A percentile compares a stretch with the other conserved stretches of the same genome.
Evolutionary conservation across 23 red algal genomes (phyloP).

Genomic region (Pyropia haitanensis): DNA sequence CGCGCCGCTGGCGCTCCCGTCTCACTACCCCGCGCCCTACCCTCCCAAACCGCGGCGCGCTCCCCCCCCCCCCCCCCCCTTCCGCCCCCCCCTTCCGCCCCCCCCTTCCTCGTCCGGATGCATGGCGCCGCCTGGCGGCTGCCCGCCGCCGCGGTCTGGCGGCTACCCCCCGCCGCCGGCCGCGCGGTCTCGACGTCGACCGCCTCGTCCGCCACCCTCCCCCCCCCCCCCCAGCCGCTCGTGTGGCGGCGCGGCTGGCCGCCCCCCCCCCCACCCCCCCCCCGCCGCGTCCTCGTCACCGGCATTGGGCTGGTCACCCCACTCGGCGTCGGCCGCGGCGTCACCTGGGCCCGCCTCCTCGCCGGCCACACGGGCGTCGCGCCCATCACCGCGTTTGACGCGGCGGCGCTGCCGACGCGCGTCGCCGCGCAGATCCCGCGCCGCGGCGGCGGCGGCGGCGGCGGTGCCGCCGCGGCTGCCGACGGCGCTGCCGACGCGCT

Average conservation of each 20-base stretch:
- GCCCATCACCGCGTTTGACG: slow-evolving; percentile 15
- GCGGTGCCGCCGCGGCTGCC: background rate
- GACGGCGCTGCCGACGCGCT: background rate
- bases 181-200: too few species aligned
- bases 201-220: too few species aligned
- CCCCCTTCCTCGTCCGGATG: too few species aligned
- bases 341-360: slow-evolving; percentile 33
- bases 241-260: background rate
- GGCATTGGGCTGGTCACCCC: slow-evolving; percentile 81
- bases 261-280: background rate
- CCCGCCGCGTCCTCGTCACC: slow-evolving; percentile 61
- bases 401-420: slow-evolving; percentile 22
- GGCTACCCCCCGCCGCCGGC: too few species aligned
- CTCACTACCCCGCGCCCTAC: too few species aligned
- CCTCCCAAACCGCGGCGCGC: too few species aligned
- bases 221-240: too few species aligned
- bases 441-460: background rate
- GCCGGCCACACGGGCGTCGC: slow-evolving; percentile 14
- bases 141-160: too few species aligned
- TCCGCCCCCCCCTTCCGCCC: too few species aligned
- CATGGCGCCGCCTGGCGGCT: too few species aligned
- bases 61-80: too few species aligned
- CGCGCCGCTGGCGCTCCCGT: too few species aligned
- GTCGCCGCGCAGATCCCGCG: slow-evolving; percentile 32
- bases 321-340: slow-evolving; percentile 18